These are phyloP conservation scores for Phytophthora vignae DNA, from an alignment of 352 stramenopile genomes.

Conservation along the genomic window DNA sequence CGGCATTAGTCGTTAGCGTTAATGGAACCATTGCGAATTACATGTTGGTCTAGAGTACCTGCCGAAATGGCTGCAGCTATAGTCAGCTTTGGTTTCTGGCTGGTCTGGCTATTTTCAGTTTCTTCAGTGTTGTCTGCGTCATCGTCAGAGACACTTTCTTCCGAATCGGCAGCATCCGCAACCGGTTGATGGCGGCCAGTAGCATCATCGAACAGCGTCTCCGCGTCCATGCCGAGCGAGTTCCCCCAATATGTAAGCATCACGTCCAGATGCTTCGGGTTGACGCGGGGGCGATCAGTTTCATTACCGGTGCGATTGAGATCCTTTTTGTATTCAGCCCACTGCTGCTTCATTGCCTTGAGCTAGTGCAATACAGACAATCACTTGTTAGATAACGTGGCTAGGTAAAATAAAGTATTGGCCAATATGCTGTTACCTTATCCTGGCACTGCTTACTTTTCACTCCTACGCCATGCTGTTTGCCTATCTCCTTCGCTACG, in stretches of 20 bases:
- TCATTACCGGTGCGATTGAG: neutral
- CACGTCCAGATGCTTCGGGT: neutral
- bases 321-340: neutral
- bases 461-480: neutral
- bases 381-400: no score
- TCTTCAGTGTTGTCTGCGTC: no score
- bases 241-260: neutral
- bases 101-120: no score
- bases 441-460: neutral
- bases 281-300: neutral
- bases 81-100: neutral
- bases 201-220: neutral
- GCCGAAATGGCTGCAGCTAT: neutral
- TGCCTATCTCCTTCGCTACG: neutral
- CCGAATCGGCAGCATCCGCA: no score
- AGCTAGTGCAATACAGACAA: no score
- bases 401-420: no score
- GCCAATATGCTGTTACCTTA: neutral
- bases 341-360: neutral
- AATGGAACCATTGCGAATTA: no score
- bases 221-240: neutral
- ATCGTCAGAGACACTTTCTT: no score
- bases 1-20: no score
- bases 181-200: neutral
- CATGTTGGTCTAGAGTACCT: neutral